Evolutionary conservation across 495 filamentous ascomycete species (phyloP), one percentile per base, ranked within the genome.

Genomic region (Cudoniella acicularis): DNA sequence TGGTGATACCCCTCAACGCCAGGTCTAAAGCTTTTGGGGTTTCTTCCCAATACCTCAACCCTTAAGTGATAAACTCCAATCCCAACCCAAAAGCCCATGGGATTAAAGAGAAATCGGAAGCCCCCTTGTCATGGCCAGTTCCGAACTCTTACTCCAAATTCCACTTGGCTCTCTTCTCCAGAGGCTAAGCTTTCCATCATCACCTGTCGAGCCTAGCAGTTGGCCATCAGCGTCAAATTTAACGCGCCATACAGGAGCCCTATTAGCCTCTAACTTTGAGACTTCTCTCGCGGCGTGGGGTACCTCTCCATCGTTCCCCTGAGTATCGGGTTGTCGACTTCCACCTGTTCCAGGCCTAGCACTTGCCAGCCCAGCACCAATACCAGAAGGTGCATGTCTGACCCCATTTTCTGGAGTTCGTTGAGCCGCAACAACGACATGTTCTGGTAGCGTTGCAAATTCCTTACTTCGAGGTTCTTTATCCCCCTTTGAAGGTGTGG

Each of bases 171-270:
- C 73, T 63, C 79, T 75, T 22, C 80, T 73, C 67, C 83, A 85
- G 51, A 83, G 75, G 62, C 80, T 70, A 20, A 86, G 69, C 64
- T 77, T 82, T 10, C 83, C 83, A 65, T 86, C 83, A 54, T 86
- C 83, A 2, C 83, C 83, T 3, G 81, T 78, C 17, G 76, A 82
- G 1, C 79, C 82, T 52, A 86, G 61, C 22, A 85, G 76, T 56
- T 82, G 81, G 9, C 83, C 83, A 51, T 85, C 83, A 23, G 80
- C 79, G 57, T 85, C 82, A 64, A 85, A 86, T 2, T 72, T 76
- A 4, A 85, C 81, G 52, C 79, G 71, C 83, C 83, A 86, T 3
- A 86, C 80, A 3, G 82, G 82, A 25, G 75, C 79, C 40, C 74
- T 71, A 59, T 84, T 80, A 43, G 73, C 72, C 23, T 81, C 76